Base-by-base conservation (phyloP, 768 basidiomycete genomes). In the Psilocybe azurescens region DNA sequence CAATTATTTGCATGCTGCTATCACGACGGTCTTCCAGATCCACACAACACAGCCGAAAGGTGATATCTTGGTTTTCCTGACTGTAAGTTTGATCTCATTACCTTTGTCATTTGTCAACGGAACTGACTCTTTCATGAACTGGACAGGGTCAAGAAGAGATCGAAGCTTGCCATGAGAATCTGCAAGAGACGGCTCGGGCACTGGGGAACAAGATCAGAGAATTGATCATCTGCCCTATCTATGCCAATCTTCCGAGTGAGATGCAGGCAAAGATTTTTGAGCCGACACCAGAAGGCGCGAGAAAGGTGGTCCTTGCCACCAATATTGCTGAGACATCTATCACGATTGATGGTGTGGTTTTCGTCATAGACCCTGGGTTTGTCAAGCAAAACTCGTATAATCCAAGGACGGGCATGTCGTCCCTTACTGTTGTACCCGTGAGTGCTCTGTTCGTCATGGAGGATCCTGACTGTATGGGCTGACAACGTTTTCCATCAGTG, bases 191-290 rank as follows among this genome's bases (percentile, higher is more conserved):
- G 0, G 90, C 95, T 24, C 88, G 95, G 24, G 91, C 97, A 1
- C 80, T 99, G 0, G 96, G 96, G 18, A 98, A 99, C 79, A 98
- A 99, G 78, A 91, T 99, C 50, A 85, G 87, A 5, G 97, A 99
- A 70, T 83, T 99, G 49, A 89, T 99, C 60, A 86, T 99, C 61
- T 98, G 96, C 70, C 97, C 97, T 3, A 99, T 99, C 63, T 99
- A 99, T 70, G 97, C 97, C 64, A 99, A 97, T 73, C 78, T 99
- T n/a, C 97, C 97, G 1, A 96, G 94, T 67, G 97, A 99, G 63
- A 96, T 99, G 96, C 97, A 99, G 73, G 92, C 95, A 39, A 97
- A 98, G 78, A 99, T 99, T 59, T 99, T 99, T 75, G 97, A 99
- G 75, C 97, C 97, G 0, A 99, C 97, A 4, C 97, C 97, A 1